These are phyloP conservation scores for Penicillium sp. DNA, from an alignment of 2,329 filamentous ascomycete species.

Conservation along the genomic window DNA sequence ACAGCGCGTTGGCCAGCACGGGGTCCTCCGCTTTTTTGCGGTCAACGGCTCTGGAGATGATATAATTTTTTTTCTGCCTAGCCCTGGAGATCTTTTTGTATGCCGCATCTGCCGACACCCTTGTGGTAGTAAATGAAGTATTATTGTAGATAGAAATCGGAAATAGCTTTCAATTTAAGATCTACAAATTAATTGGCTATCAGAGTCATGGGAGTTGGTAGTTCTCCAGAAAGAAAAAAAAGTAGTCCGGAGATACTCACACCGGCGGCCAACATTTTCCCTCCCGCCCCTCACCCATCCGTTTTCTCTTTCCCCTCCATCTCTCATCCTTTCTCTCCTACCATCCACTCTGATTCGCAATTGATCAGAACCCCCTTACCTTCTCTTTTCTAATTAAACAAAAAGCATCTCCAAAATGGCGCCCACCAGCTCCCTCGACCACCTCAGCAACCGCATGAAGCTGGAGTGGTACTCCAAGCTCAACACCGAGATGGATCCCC, in stretches of 20 bases:
- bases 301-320: slow-evolving; percentile 23
- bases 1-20: slow-evolving; percentile 26
- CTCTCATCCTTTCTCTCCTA: slow-evolving; percentile 15
- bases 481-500: slow-evolving; percentile 84
- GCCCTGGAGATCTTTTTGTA: neutral
- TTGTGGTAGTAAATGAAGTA: neutral
- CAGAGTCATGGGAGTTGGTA: neutral
- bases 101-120: slow-evolving; percentile 13
- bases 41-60: slow-evolving; percentile 7
- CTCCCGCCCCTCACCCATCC: slow-evolving; percentile 29
- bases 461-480: slow-evolving; percentile 74
- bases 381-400: slow-evolving; percentile 11
- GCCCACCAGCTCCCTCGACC: slow-evolving; percentile 80
- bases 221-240: slow-evolving; percentile 9
- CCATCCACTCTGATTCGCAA: slow-evolving; percentile 15
- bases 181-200: slow-evolving; percentile 1
- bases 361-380: slow-evolving; percentile 11
- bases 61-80: slow-evolving; percentile 10
- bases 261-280: slow-evolving; percentile 42
- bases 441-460: slow-evolving; percentile 76
- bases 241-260: slow-evolving; percentile 29
- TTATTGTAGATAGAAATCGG: neutral
- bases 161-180: neutral
- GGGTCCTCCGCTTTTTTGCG: slow-evolving; percentile 15
- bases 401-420: slow-evolving; percentile 52